Evolutionary conservation across 768 basidiomycete species (phyloP).

Genomic region (Tricholoma flavovirens): DNA sequence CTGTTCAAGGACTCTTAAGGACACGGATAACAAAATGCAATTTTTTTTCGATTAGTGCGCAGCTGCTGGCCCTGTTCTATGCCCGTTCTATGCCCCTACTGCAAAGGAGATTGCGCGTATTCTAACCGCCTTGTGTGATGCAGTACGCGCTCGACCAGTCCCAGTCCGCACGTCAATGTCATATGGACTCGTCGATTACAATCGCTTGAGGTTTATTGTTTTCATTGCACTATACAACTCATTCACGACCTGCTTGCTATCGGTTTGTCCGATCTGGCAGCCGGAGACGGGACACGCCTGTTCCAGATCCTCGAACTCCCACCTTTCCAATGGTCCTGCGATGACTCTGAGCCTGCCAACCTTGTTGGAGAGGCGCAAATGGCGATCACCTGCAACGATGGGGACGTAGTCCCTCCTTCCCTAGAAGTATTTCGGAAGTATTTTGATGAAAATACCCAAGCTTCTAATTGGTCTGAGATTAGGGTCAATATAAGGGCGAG

Average conservation of each 20-base stretch:
- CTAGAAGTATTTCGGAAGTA: slow-evolving; percentile 25
- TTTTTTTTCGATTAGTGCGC: slow-evolving; percentile 32
- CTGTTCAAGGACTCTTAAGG: slow-evolving; percentile 28
- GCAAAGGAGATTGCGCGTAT: slow-evolving; percentile 29
- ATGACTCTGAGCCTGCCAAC: no score
- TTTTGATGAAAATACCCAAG: slow-evolving; percentile 18
- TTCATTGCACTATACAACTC: slow-evolving; percentile 32
- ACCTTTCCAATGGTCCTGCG: slow-evolving; percentile 26
- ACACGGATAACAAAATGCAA: slow-evolving; percentile 31
- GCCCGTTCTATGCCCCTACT: slow-evolving; percentile 34
- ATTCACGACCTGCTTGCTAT: slow-evolving; percentile 31
- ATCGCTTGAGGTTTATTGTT: slow-evolving; percentile 20
- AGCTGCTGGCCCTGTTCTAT: slow-evolving; percentile 29
- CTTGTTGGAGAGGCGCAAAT: slow-evolving; percentile 13
- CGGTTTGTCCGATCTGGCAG: slow-evolving; percentile 29
- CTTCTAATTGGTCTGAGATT: slow-evolving; percentile 26
- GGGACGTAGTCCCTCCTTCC: slow-evolving; percentile 21
- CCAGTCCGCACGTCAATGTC: slow-evolving; percentile 23
- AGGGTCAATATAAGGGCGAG: slow-evolving; percentile 23
- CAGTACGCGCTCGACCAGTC: slow-evolving; percentile 26
- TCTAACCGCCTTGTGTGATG: slow-evolving; percentile 27
- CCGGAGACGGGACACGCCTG: slow-evolving; percentile 24
- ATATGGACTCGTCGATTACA: slow-evolving; percentile 35
- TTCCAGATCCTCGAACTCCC: slow-evolving; percentile 15
- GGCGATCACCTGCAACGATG: slow-evolving; percentile 32